Base-by-base conservation (phyloP, 2,329 filamentous ascomycete genomes). In the Calonectria pauciramosa region DNA sequence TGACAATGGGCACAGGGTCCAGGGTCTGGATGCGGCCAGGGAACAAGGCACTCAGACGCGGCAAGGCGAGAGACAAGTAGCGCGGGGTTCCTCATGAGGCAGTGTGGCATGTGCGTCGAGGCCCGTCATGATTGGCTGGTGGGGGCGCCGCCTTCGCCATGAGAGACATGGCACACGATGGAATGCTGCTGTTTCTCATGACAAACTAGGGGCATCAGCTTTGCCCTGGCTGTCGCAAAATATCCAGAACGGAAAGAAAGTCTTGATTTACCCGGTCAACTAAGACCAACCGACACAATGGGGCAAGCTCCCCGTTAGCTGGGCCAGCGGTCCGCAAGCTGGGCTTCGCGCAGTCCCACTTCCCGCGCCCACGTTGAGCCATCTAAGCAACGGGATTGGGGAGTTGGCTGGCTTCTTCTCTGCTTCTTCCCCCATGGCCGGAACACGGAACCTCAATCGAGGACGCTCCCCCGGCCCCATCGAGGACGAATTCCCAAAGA, bases 311-410 rank as follows among this genome's bases (percentile, higher is more conserved):
- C 36, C 56, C 56, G 36, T 63, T 36, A 63, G 34, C 34, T 63
- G 20, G 34, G 56, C 36, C 26, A n/a, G 56, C 23, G 56, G 36
- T 63, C 34, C 56, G 34, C 56, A 63, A 38, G 23, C 56, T 41
- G 56, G 56, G 52, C 28, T 30, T 51, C 63, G 51, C 23, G 34
- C 9, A 30, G 56, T 66, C 69, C 74, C 74, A 76, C 74, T 66
- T 74, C 68, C 74, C 74, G 74, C 72, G 60, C 59, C 65, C 74
- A 76, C 74, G 74, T 76, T 76, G 65, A 59, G 38, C 41, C 74
- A 64, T 52, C 70, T 16, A 56, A 23, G 68, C 38, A 41, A 60
- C 60, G 63, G 71, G 68, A 73, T 75, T 73, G 74, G 74, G 70
- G 49, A 52, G 23, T 34, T 44, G 63, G 51, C 20, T 18, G 51